Base-by-base conservation (phyloP, 331 rosid genomes). In the Prunus yedoensis region DNA sequence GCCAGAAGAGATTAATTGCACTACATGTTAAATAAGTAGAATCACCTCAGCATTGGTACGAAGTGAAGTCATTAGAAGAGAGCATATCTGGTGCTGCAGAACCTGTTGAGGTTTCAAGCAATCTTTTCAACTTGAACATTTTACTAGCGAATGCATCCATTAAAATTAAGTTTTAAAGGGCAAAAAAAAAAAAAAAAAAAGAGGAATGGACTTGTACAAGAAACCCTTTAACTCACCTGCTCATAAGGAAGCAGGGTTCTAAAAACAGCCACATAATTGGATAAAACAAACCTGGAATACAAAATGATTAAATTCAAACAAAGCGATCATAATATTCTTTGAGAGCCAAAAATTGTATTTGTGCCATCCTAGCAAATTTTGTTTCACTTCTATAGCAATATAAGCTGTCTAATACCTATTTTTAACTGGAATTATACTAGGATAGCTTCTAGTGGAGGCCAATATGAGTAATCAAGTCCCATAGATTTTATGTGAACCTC, bases 41-140 rank as follows among this genome's bases (percentile, higher is more conserved):
- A 81, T 74, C 85, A 91, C 98, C 97, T 91, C 98, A 66, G 86
- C 90, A 80, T 91, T 92, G 51, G 95, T 90, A 76, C 97, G 97
- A 76, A 92, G 91, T 74, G 97, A 94, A 71, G 97, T 94, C 97
- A 91, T 94, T 69, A 94, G 80, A 84, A 92, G 86, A 21, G 97
- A 94, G 82, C 98, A 94, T 79, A 94, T 90, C 84, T 88, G 89
- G 70, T 89, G 86, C 23, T 85, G 89, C 82, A 94, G 80, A 82
- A 86, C 95, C 99, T 94, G 89, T 73, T 75, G 74, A 65, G 60
- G 76, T 83, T 76, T 64, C 56, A 27, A 68, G 71, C 59, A 68
- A 80, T 43, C 75, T 72, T 73, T 82, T 76, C 68, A 53, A 71
- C 66, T 70, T 27, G 30, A 76, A 75, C 9, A 11, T 52, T 68